Evolutionary conservation across 257 asterid genomes (phyloP).

Genomic region (Agastache rugosa): DNA sequence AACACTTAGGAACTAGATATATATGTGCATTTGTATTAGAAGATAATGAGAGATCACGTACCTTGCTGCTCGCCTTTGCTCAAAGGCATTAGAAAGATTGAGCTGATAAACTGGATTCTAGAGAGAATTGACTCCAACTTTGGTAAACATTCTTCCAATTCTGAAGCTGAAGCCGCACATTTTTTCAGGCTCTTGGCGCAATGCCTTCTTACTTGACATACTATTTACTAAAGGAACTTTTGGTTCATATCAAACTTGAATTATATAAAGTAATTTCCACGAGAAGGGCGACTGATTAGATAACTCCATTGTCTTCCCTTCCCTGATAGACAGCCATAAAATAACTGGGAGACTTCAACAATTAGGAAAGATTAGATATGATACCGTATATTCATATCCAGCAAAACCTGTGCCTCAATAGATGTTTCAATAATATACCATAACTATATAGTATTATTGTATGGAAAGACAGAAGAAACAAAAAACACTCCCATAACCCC

Average conservation of each 20-base stretch:
- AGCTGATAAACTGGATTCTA: background rate
- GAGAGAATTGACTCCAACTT: background rate
- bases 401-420: slow-evolving; percentile 4
- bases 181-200: background rate
- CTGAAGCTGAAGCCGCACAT: background rate
- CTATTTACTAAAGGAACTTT: background rate
- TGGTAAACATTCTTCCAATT: background rate
- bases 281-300: background rate
- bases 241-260: background rate
- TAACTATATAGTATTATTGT: background rate
- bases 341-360: background rate
- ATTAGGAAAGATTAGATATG: background rate
- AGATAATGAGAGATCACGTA: background rate
- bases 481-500: background rate
- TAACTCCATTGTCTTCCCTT: background rate
- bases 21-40: background rate
- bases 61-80: slow-evolving; percentile 7
- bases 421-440: background rate
- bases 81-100: background rate
- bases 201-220: background rate
- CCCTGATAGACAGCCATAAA: background rate
- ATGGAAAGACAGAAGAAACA: no score
- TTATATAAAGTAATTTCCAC: background rate
- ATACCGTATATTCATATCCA: background rate
- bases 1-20: background rate